These are phyloP conservation scores for Penicillium canescens DNA, from an alignment of 495 filamentous ascomycete species.

Conservation along the genomic window DNA sequence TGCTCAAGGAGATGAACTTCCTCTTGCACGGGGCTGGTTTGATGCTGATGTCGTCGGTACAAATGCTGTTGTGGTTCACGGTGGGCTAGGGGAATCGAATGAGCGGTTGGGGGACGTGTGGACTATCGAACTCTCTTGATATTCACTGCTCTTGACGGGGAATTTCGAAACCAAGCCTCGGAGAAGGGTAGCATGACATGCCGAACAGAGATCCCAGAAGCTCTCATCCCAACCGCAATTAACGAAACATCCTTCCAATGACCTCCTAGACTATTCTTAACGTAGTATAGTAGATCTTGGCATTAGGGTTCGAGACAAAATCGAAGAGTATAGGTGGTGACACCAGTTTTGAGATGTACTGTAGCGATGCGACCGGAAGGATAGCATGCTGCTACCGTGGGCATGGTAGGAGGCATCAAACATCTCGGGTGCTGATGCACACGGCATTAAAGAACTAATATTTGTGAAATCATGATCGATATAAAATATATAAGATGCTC, in stretches of 20 bases:
- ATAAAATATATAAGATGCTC: neutral
- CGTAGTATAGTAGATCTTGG: no score
- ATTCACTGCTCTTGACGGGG: no score
- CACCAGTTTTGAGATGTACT: no score
- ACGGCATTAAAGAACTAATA: constrained; percentile 10
- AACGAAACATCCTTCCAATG: no score
- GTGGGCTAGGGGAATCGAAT: constrained; percentile 49
- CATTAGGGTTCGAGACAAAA: no score
- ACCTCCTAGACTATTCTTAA: no score
- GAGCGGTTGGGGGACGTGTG: constrained; percentile 48
- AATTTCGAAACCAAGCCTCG: no score
- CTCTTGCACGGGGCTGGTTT: constrained; percentile 46
- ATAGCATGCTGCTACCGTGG: constrained; percentile 14
- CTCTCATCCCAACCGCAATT: no score
- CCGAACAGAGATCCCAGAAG: no score
- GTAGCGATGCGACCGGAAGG: constrained; percentile 9
- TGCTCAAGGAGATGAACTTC: constrained; percentile 44
- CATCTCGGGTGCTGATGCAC: constrained; percentile 11
- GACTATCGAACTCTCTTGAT: constrained; percentile 27
- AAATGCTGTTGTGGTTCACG: constrained; percentile 41
- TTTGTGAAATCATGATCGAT: no score
- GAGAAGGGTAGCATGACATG: no score
- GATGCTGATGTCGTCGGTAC: constrained; percentile 33
- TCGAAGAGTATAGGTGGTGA: no score
- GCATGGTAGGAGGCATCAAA: constrained; percentile 13